Base-by-base conservation (phyloP, 2,329 filamentous ascomycete genomes). In the Dactylellina sp. region DNA sequence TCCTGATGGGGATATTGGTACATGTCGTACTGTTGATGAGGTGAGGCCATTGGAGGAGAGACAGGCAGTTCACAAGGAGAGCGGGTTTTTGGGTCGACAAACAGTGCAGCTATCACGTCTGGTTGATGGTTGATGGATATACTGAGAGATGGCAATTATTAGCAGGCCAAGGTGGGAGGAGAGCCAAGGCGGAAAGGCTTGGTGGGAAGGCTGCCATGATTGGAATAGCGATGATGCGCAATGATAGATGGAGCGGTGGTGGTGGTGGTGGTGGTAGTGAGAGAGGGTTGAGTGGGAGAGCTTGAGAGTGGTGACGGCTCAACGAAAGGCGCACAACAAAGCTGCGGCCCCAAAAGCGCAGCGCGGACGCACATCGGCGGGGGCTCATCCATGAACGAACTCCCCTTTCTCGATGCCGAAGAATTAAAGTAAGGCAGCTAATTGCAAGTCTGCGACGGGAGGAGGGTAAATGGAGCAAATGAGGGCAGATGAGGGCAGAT, bases 151-250 rank as follows among this genome's bases (percentile, higher is more conserved):
- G 24, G 20, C 14, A 11, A 35, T n/a, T 7, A 32, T 7, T 25
- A 20, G 62, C 42, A 12, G 20, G 52, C 42, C 44, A 59, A 66
- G 62, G 50, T 7, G 39, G 35, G 12, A 47, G 39, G n/a, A 12
- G 22, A 32, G 47, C 53, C 60, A 64, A 20, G 60, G 60, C 60
- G 60, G 60, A 44, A 12, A 42, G 47, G 50, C 22, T 50, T 25
- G 50, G 32, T 11, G 61, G n/a, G 28, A 56, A 64, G 62, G 62
- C 62, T 57, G 52, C 20, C 60, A 64, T 64, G 60, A 39, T 47
- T 35, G 28, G 22, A 32, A 44, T 42, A 16, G 14, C 28, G 49
- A 32, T 39, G n/a, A 20, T 22, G 49, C 46, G 22, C 9, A 28
- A n/a, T n/a, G n/a, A n/a, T n/a, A n/a, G n/a, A n/a, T n/a, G n/a